Evolutionary conservation across 2,329 filamentous ascomycete species (phyloP), one percentile per base, ranked within the genome.

Genomic region (Hymenoscyphus repandus): DNA sequence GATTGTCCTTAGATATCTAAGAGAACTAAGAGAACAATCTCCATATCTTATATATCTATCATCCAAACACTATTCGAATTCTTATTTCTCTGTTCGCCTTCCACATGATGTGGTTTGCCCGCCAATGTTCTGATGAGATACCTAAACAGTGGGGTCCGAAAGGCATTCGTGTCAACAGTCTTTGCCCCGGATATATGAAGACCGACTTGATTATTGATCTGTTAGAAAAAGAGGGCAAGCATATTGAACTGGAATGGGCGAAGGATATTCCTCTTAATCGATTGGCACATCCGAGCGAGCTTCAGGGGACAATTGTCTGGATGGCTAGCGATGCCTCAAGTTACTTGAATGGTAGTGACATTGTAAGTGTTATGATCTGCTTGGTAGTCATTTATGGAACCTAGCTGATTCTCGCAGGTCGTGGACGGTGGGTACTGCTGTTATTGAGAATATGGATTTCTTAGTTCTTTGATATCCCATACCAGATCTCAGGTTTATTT

Each of bases 131-230:
- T 50, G 4, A 22, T 32, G 30, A 37, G 15, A 55, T n/a, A 10
- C 32, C 32, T 32, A n/a, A 36, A 27, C 22, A 84, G 69, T 84
- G 80, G 80, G 81, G 79, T 17, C 68, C 72, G 15, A 71, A 81
- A 63, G 78, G 77, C 22, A 85, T 86, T 49, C 73, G 83, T 7
- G 77, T 86, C 53, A 86, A 86, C 65, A 84, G 79, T 1, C 71
- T 86, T 41, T 84, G 79, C 41, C 82, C 83, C 0, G 82, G 83
- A 58, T 75, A 76, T 51, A 75, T 76, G 54, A 61, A 63, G 34
- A 69, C 67, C 1, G 62, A 69, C 22, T 54, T 68, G 12, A 66
- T 68, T 30, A 63, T 62, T 13, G 61, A 64, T 34, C 51, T 68
- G 11, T 46, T 67, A 38, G 60, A 62, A 10, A 65, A 68, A 43